Evolutionary conservation across 1,284 basidiomycete genomes (phyloP).

Genomic region (Hemileia vastatrix): DNA sequence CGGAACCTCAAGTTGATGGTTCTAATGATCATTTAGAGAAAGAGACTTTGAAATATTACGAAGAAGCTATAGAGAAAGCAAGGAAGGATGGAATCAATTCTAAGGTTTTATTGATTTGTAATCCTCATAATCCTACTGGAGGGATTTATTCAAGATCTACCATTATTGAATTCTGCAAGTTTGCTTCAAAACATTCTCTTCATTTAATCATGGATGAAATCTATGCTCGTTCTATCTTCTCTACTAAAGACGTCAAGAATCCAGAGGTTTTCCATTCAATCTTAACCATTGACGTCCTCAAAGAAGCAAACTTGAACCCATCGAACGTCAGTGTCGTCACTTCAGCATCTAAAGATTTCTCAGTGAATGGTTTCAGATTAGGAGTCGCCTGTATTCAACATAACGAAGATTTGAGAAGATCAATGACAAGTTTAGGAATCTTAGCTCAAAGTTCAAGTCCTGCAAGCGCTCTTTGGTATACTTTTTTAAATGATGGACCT

Average conservation of each 20-base stretch:
- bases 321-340: constrained; percentile 31
- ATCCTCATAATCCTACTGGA: constrained; percentile 35
- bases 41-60: constrained; percentile 27
- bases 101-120: constrained; percentile 31
- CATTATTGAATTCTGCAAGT: constrained; percentile 27
- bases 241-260: constrained; percentile 11
- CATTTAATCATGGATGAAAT: constrained; percentile 38
- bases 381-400: constrained; percentile 32
- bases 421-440: too few species aligned
- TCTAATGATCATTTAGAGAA: constrained; percentile 8
- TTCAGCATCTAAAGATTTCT: constrained; percentile 34
- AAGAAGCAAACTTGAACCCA: constrained; percentile 27
- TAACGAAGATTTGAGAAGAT: constrained; percentile 27
- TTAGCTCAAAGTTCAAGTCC: too few species aligned
- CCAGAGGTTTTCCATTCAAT: constrained; percentile 30
- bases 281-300: constrained; percentile 28
- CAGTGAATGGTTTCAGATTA: constrained; percentile 34
- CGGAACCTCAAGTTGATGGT: neutral
- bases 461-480: too few species aligned
- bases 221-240: constrained; percentile 32
- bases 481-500: constrained; percentile 22
- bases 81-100: constrained; percentile 23
- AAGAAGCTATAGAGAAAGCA: constrained; percentile 25
- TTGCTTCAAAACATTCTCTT: constrained; percentile 31
- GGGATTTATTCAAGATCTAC: constrained; percentile 31